A percentile compares a stretch with the other conserved stretches of the same genome.
These are phyloP conservation scores for Pseudomonodictys pantanalensis DNA, from an alignment of 495 filamentous ascomycete genomes.

Conservation along the genomic window DNA sequence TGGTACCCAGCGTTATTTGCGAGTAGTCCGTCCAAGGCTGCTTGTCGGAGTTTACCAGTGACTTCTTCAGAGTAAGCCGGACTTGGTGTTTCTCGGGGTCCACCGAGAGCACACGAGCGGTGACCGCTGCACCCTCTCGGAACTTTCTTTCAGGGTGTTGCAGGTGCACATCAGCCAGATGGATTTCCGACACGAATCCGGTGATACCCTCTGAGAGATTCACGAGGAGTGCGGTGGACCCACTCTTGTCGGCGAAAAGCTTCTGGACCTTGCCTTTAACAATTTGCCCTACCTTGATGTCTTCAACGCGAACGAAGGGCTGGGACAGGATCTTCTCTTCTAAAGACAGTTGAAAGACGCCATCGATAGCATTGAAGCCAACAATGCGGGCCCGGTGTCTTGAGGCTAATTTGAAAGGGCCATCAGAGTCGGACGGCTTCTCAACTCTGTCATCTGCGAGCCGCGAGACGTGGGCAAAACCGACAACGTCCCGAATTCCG, in stretches of 20 bases:
- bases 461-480: conserved; percentile 90
- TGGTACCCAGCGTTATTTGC: conserved; percentile 62
- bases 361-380: conserved; percentile 82
- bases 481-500: conserved; percentile 66
- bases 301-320: conserved; percentile 83
- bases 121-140: conserved; percentile 78
- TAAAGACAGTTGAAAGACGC: conserved; percentile 79
- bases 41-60: conserved; percentile 80
- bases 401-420: conserved; percentile 72
- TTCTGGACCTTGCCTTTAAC: conserved; percentile 85
- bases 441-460: conserved; percentile 86
- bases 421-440: conserved; percentile 66
- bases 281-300: conserved; percentile 75
- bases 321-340: conserved; percentile 80
- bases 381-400: conserved; percentile 77
- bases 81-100: conserved; percentile 73
- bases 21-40: conserved; percentile 72
- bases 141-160: conserved; percentile 96
- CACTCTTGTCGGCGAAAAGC: conserved; percentile 66
- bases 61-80: conserved; percentile 90
- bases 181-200: conserved; percentile 80
- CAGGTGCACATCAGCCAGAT: conserved; percentile 81
- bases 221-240: conserved; percentile 76
- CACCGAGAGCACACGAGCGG: conserved; percentile 76
- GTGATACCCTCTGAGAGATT: conserved; percentile 80